Base-by-base conservation (phyloP, 2,329 filamentous ascomycete species). In the Diaporthe helianthi region DNA sequence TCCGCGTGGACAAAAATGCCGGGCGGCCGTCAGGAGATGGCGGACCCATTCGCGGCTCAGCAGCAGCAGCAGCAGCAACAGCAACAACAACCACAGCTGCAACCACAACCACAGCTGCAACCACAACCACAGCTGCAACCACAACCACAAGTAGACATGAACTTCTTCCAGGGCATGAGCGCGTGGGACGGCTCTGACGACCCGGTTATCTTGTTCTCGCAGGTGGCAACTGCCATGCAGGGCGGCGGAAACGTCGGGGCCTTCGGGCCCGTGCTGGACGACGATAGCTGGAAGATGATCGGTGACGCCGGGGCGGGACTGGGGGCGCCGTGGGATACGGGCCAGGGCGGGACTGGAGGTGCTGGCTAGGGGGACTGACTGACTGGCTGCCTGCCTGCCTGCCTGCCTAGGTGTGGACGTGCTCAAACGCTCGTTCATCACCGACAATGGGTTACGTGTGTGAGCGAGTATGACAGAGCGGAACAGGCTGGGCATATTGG, bases 201-300 rank as follows among this genome's bases (percentile, higher is more conserved):
- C 22, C 22, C 61, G 22, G 53, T 54, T n/a, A 17, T 64, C 41
- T 17, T 63, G 54, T 71, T 55, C 44, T 33, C 69, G 7, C 64
- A 71, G 67, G 61, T 71, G 22, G 36, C 67, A 4, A 67, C 41
- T n/a, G 69, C 54, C 22, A 71, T 71, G 54, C 63, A 66, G 53
- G 51, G 41, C n/a, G 29, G 41, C 26, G 29, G 41, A 17, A 22
- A 12, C 44, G 36, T 13, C 2, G 55, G 26, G 26, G 36, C 36
- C 13, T 67, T 67, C 52, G 52, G 22, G 17, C n/a, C 51, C 19
- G 13, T 44, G 22, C 44, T 55, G 52, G 58, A 69, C 17, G 67
- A 69, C 7, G 54, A 66, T 9, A 66, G 67, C 63, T 71, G 69
- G 69, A 71, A 69, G 69, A 46, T 69, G 36, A 58, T 71, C 61